Evolutionary conservation across 257 asterid species (phyloP), one percentile per base, ranked within the genome.

Genomic region (Nicotiana paniculata): DNA sequence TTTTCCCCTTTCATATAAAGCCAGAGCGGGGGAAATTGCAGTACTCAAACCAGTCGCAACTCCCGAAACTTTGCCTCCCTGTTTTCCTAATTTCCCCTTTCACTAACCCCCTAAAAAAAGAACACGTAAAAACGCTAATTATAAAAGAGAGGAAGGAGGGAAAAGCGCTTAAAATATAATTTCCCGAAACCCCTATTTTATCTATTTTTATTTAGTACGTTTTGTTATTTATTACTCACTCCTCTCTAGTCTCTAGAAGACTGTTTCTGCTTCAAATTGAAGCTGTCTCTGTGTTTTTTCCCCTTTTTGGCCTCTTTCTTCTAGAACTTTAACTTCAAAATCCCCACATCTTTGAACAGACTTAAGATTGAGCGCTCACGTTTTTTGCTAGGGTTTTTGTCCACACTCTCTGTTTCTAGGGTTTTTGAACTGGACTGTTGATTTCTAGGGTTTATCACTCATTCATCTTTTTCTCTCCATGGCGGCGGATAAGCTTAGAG

Each of bases 401-500:
- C 80, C 39, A 33, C 43, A 24, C 35, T 51, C 16, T 59, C 78
- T 59, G 37, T 9, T 33, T 70, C 85, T 84, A 82, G 88, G 88
- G 88, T 81, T 87, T 87, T 76, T 51, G 33, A 16, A 18, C 68
- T 51, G n/a, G 8, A 21, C 74, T 67, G 30, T 30, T 37, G 69
- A 61, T 82, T 68, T 24, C 78, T 84, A 84, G 90, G 90, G 90
- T 88, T 86, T 86, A 57, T 84, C 82, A 69, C 69, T 82, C 80
- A 4, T 63, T 77, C 79, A 75, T 48, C 85, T 10, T 68, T 84
- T 84, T 82, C 85, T 86, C 70, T 85, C 88, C 83, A 92, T 92
- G 97, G 98, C 94, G 80, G 94, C 97, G 83, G 98, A 91, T 84
- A 93, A 89, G 92, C 89, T 93, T 18, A 86, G 97, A 81, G 97